Percentiles rank a stretch among this genome's conserved stretches.
phyloP scores from a whole-genome alignment of 2,329 filamentous ascomycete genomes.

The Blumeriella jaapii region DNA sequence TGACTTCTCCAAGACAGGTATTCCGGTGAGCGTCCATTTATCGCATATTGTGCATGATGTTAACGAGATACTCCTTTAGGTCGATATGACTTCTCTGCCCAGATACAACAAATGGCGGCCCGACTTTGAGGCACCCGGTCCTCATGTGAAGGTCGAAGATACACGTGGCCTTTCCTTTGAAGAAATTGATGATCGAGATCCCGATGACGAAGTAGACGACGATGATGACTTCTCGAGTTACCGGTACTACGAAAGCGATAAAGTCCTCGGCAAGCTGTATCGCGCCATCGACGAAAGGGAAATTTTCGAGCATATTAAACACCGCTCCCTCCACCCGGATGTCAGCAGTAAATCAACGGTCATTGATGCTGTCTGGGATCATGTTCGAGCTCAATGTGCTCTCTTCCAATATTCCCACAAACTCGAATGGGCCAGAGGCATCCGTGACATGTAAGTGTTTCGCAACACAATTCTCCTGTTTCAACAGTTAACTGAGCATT shows the following conservation, averaged over 20 bases:
- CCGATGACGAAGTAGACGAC: conserved; percentile 27
- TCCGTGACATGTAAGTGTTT: conserved; percentile 34
- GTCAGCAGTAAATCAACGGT: conserved; percentile 3
- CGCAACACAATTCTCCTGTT: background rate
- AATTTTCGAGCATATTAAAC: conserved; percentile 36
- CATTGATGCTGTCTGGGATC: conserved; percentile 28
- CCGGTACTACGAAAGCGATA: conserved; percentile 55
- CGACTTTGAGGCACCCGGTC: conserved; percentile 42
- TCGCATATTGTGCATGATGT: background rate
- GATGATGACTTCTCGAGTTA: conserved; percentile 37
- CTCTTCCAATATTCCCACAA: conserved; percentile 31
- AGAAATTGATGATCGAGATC: conserved; percentile 27
- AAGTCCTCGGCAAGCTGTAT: conserved; percentile 60
- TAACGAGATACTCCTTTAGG: conserved; percentile 15
- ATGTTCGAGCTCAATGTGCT: conserved; percentile 28
- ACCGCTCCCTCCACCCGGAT: conserved; percentile 8
- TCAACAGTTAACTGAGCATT: background rate
- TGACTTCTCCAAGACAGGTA: conserved; percentile 67
- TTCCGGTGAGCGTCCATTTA: conserved; percentile 35
- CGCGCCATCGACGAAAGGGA: conserved; percentile 60
- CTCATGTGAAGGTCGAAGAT: conserved; percentile 32
- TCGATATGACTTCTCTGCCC: conserved; percentile 18
- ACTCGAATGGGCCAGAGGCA: conserved; percentile 28
- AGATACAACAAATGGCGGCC: conserved; percentile 27
- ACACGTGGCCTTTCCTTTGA: conserved; percentile 21